A percentile compares a stretch with the other conserved stretches of the same genome.
phyloP scores from a whole-genome alignment of 306 rosid species.

The Abrus precatorius region DNA sequence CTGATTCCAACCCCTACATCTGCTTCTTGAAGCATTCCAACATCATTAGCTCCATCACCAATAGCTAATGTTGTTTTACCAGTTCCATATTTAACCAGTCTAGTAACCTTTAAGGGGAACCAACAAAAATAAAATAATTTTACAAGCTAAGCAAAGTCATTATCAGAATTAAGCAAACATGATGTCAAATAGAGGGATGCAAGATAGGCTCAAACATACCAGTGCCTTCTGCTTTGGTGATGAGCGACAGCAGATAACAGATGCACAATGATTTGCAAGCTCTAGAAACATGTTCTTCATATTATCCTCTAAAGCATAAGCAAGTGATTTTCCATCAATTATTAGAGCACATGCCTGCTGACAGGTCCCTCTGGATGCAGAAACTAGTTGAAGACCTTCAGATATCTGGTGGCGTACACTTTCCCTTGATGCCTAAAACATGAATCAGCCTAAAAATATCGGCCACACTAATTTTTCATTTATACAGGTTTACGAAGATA shows the following conservation, averaged over 20 bases:
- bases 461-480: slow-evolving; percentile 30
- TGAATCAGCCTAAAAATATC: slow-evolving; percentile 48
- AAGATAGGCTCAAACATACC: slow-evolving; percentile 58
- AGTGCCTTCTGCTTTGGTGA: slow-evolving; percentile 97
- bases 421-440: slow-evolving; percentile 77
- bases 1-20: slow-evolving; percentile 94
- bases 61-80: slow-evolving; percentile 91
- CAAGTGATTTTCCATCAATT: slow-evolving; percentile 90
- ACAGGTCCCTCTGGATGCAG: slow-evolving; percentile 62
- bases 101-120: slow-evolving; percentile 67
- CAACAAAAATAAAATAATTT: slow-evolving; percentile 10
- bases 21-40: slow-evolving; percentile 98
- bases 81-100: slow-evolving; percentile 88
- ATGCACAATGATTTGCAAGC: slow-evolving; percentile 78
- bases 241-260: slow-evolving; percentile 93
- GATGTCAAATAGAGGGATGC: slow-evolving; percentile 30
- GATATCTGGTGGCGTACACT: slow-evolving; percentile 72
- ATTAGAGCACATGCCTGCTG: slow-evolving; percentile 77
- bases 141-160: slow-evolving; percentile 3
- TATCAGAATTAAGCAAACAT: slow-evolving; percentile 6
- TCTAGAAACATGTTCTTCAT: slow-evolving; percentile 69
- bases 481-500: neutral
- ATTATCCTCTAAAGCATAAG: slow-evolving; percentile 66
- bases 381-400: slow-evolving; percentile 67
- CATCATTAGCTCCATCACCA: slow-evolving; percentile 97